These are phyloP conservation scores for Xylariaceae sp. DNA, from an alignment of 2,329 filamentous ascomycete genomes.

Conservation along the genomic window DNA sequence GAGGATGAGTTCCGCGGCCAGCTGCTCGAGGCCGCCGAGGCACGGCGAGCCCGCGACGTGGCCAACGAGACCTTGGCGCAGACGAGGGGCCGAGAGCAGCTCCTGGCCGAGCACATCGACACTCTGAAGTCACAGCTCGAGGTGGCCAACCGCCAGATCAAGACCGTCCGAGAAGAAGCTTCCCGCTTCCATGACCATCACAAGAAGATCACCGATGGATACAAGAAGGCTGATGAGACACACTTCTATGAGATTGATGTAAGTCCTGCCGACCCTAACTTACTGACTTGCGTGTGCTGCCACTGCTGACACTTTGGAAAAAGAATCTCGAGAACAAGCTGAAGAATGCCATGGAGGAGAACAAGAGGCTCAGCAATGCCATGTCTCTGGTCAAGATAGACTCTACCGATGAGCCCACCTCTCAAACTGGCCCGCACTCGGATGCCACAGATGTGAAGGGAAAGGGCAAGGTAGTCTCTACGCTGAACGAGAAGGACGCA, in stretches of 20 bases:
- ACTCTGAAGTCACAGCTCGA: constrained; percentile 6
- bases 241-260: constrained; percentile 17
- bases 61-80: constrained; percentile 2
- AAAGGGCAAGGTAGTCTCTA: too few relatives aligned
- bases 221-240: constrained; percentile 15
- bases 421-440: too few relatives aligned
- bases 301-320: too few relatives aligned
- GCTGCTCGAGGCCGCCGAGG: background rate
- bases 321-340: constrained; percentile 11
- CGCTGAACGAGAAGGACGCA: background rate
- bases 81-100: constrained; percentile 8
- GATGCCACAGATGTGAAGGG: too few relatives aligned
- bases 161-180: constrained; percentile 5
- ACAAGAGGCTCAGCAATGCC: constrained; percentile 1
- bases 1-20: constrained; percentile 4
- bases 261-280: too few relatives aligned
- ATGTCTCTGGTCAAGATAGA: too few relatives aligned
- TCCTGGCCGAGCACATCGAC: constrained; percentile 11
- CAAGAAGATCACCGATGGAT: constrained; percentile 8
- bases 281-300: too few relatives aligned
- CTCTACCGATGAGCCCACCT: too few relatives aligned
- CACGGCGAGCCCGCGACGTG: constrained; percentile 1
- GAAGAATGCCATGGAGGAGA: constrained; percentile 5
- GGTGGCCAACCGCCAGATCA: constrained; percentile 6
- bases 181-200: constrained; percentile 15